phyloP scores from a whole-genome alignment of 2,329 filamentous ascomycete genomes.

The Fusarium poae region DNA sequence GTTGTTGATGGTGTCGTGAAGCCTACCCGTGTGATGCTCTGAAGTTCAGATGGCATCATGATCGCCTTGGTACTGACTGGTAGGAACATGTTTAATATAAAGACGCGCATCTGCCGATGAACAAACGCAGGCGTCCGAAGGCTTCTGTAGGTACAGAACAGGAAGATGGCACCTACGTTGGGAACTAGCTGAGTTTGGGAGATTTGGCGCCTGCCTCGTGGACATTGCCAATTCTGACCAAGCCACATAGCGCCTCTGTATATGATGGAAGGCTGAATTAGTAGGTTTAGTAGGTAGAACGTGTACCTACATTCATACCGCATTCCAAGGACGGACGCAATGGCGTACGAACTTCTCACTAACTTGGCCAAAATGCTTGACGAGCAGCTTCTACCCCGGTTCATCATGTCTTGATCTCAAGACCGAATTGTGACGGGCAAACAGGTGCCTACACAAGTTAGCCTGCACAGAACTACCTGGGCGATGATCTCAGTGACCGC shows the following conservation, averaged over 20 bases:
- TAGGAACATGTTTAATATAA: slow-evolving; percentile 37
- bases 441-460: slow-evolving; percentile 1
- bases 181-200: slow-evolving; percentile 39
- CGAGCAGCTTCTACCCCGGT: slow-evolving; percentile 23
- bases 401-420: background rate
- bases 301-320: slow-evolving; percentile 44
- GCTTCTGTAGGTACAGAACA: slow-evolving; percentile 45
- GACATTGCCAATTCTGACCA: slow-evolving; percentile 41
- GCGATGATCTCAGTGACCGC: slow-evolving; percentile 24
- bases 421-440: slow-evolving; percentile 16
- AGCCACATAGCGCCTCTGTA: slow-evolving; percentile 41
- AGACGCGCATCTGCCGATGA: slow-evolving; percentile 48
- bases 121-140: slow-evolving; percentile 31
- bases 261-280: slow-evolving; percentile 31
- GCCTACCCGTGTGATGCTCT: slow-evolving; percentile 32
- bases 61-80: slow-evolving; percentile 19
- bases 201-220: slow-evolving; percentile 45
- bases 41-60: slow-evolving; percentile 39
- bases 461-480: background rate
- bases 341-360: slow-evolving; percentile 35
- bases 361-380: slow-evolving; percentile 16
- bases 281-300: slow-evolving; percentile 31
- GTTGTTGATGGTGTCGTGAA: slow-evolving; percentile 26
- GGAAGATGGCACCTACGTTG: slow-evolving; percentile 32
- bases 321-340: slow-evolving; percentile 34